These are phyloP conservation scores for Panicum miliaceum DNA, from an alignment of 176 grass and related monocot genomes.

Conservation along the genomic window DNA sequence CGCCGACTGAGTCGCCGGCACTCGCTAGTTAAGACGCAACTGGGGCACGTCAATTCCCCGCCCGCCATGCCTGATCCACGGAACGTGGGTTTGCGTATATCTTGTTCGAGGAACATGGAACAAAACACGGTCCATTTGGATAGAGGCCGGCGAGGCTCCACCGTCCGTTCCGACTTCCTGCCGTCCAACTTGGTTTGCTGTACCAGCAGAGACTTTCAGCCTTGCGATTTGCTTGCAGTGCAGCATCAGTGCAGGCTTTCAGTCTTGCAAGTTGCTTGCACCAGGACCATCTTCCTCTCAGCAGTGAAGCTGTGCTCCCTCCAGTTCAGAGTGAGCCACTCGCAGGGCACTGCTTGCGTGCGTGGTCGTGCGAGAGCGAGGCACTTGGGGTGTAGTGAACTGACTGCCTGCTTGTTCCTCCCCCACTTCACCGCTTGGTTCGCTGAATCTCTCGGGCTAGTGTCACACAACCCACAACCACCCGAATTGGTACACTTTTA, in stretches of 20 bases:
- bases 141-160: neutral
- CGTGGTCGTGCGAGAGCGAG: neutral
- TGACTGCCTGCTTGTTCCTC: neutral
- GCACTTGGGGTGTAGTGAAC: conserved; percentile 17
- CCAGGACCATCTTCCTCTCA: neutral
- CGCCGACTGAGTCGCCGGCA: conserved; percentile 44
- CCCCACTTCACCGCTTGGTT: neutral
- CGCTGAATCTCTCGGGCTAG: conserved; percentile 21
- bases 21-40: conserved; percentile 6
- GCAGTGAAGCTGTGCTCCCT: neutral
- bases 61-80: neutral
- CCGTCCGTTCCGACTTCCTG: neutral
- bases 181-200: neutral
- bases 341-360: neutral
- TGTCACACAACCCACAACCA: neutral
- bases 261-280: neutral
- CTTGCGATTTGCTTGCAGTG: neutral
- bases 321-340: neutral
- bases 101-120: conserved; percentile 14
- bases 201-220: neutral
- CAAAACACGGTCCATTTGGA: neutral
- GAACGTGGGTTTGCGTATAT: neutral
- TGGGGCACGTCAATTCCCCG: neutral
- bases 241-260: neutral
- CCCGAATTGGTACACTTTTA: too few species aligned